phyloP scores from a whole-genome alignment of 2,329 filamentous ascomycete genomes.

The Xylaria multiplex region DNA sequence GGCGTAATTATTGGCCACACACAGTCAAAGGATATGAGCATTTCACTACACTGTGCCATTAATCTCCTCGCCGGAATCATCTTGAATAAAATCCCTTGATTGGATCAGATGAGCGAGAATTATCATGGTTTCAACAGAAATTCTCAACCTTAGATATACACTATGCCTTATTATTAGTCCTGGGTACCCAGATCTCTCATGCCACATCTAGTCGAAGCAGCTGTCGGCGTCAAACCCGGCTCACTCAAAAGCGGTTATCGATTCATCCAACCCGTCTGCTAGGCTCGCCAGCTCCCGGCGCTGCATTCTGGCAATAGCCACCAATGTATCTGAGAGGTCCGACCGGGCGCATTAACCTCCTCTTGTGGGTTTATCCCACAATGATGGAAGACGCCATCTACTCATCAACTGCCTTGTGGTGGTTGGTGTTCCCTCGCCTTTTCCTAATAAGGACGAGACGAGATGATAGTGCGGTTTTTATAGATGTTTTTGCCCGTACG shows the following conservation, averaged over 20 bases:
- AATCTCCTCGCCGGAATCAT: conserved; percentile 58
- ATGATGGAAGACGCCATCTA: conserved; percentile 60
- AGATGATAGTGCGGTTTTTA: conserved; percentile 86
- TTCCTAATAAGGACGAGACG: conserved; percentile 54
- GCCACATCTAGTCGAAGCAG: conserved; percentile 41
- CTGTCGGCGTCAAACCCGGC: conserved; percentile 42
- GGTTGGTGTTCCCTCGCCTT: conserved; percentile 56
- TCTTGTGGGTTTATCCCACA: conserved; percentile 57
- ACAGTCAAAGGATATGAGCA: conserved; percentile 56
- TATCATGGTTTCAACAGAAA: conserved; percentile 60
- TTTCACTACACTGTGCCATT: conserved; percentile 50
- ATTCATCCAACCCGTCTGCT: conserved; percentile 45
- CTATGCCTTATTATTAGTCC: conserved; percentile 54
- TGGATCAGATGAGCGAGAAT: conserved; percentile 52
- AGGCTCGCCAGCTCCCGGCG: conserved; percentile 51
- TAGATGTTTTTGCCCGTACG: conserved; percentile 94
- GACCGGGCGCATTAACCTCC: conserved; percentile 68
- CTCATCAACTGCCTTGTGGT: conserved; percentile 47
- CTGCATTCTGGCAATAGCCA: conserved; percentile 56
- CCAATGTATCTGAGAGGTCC: conserved; percentile 60
- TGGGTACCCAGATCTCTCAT: conserved; percentile 53
- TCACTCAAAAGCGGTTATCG: conserved; percentile 30
- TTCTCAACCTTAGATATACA: conserved; percentile 49
- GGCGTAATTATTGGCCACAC: conserved; percentile 58
- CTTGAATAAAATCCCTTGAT: conserved; percentile 41